Percentiles rank a stretch among this genome's conserved stretches.
Conservation (phyloP, 2,329 filamentous ascomycete genomes). For the Ophiostoma perfectum region DNA sequence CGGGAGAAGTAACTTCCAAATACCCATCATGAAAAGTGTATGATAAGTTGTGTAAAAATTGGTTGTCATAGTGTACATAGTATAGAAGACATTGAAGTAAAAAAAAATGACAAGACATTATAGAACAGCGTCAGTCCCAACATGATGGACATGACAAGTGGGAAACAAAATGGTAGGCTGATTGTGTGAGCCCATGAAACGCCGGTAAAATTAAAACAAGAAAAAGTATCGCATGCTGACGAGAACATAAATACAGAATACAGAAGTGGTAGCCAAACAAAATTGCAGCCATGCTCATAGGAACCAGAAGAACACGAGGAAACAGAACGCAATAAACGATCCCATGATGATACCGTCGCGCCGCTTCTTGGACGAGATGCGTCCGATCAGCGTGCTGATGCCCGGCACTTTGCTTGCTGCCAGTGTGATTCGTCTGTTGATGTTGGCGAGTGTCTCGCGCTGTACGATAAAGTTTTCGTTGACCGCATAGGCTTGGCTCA, state of each 20-base stretch:
- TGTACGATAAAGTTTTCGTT: slow-evolving; percentile 87
- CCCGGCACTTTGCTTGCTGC: slow-evolving; percentile 90
- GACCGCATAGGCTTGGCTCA: slow-evolving; percentile 93
- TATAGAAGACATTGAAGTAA: background rate
- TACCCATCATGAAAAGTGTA: background rate
- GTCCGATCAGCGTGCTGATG: slow-evolving; percentile 82
- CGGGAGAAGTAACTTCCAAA: background rate
- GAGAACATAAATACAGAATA: background rate
- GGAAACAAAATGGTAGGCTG: background rate
- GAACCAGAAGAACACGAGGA: slow-evolving; percentile 78
- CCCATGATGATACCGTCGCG: slow-evolving; percentile 93
- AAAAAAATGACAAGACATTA: background rate
- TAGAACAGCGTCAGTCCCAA: background rate
- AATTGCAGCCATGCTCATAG: slow-evolving; percentile 39
- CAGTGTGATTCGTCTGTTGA: slow-evolving; percentile 83
- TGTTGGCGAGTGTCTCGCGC: slow-evolving; percentile 78
- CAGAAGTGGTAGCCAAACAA: background rate
- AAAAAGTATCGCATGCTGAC: background rate
- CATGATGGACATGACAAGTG: background rate
- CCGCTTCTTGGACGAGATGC: slow-evolving; percentile 91
- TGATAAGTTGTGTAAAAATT: background rate
- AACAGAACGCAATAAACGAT: slow-evolving; percentile 85
- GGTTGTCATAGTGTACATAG: background rate
- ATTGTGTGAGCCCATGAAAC: background rate
- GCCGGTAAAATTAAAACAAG: slow-evolving; percentile 7